phyloP scores from a whole-genome alignment of 1,139 yeast genomes.

The Saccharomyces hybrid region DNA sequence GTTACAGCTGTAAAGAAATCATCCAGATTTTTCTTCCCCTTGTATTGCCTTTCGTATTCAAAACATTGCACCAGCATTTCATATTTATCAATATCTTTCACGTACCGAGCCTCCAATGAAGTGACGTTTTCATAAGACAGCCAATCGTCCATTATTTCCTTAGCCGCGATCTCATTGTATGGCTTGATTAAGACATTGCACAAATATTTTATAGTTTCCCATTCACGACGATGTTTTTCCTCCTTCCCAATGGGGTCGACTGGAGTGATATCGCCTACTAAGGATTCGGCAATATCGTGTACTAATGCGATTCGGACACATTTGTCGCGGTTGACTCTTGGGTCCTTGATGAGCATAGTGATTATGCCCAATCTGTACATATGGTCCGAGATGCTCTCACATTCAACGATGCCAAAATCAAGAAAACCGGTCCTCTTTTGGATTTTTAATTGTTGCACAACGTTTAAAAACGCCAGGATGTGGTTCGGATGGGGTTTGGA shows the following conservation, averaged over 20 bases:
- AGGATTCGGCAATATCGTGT: constrained; percentile 90
- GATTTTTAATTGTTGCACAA: constrained; percentile 65
- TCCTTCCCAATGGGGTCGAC: constrained; percentile 60
- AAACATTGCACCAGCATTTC: constrained; percentile 87
- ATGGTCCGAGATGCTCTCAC: constrained; percentile 83
- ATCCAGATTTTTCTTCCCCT: constrained; percentile 48
- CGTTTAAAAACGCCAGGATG: constrained; percentile 66
- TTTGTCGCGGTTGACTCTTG: constrained; percentile 37
- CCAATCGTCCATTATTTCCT: constrained; percentile 71
- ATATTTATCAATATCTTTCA: constrained; percentile 89
- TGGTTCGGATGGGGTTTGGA: constrained; percentile 34
- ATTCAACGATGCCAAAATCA: constrained; percentile 55
- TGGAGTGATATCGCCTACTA: constrained; percentile 95
- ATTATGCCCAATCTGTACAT: constrained; percentile 94
- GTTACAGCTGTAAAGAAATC: constrained; percentile 63
- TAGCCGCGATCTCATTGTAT: constrained; percentile 56
- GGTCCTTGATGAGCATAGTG: constrained; percentile 61
- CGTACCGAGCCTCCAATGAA: constrained; percentile 76
- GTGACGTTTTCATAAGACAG: constrained; percentile 83
- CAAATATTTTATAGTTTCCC: constrained; percentile 62
- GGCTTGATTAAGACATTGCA: constrained; percentile 49
- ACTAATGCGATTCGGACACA: constrained; percentile 84
- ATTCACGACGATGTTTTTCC: constrained; percentile 78
- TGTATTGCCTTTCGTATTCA: constrained; percentile 71
- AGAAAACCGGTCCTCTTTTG: constrained; percentile 95